Evolutionary conservation across 208 protist species (phyloP), one percentile per base, ranked within the genome.

Genomic region (Wallacemonas rigidus): DNA sequence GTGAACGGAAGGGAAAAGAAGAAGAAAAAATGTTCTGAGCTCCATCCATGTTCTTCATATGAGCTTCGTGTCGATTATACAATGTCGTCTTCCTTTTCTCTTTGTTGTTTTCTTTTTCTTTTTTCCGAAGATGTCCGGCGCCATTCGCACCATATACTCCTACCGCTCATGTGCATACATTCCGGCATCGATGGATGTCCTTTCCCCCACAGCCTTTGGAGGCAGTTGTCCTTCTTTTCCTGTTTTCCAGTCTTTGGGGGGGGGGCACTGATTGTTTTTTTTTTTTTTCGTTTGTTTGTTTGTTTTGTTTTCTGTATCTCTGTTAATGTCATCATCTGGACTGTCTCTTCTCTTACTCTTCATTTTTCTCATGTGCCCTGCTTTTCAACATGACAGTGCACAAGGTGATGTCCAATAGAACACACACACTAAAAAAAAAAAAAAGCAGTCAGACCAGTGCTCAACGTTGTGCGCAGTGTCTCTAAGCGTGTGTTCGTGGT

Each of bases 271-370:
- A 26, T 26, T 26, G 26, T 26, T 64, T 45, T 11, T 47, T 38
- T 64, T 64, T 36, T 64, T 64, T 64, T 64, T 40, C 1, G 58
- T 38, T 47, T 64, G 11, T 40, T 64, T 9, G 36, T 64, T 64
- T 64, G 36, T 15, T 11, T 50, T 12, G 8, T 12, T 50, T 14
- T 12, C 45, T 50, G 45, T 50, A 50, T 50, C 8, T 50, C 6
- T 50, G 8, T 50, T 50, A 6, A 14, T 12, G 8, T 12, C 45
- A 50, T 50, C 8, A 50, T 50, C 8, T 12, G 12, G 12, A 5
- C 6, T 45, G 41, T 64, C 41, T 64, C 41, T 64, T 64, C 36
- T 64, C 44, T 40, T 64, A 9, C 44, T 56, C 64, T 48, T 26
- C 1, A 51, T 72, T 64, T 64, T 44, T 15, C 38, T 57, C 53